Percentiles rank a stretch among this genome's conserved stretches.
Conservation (phyloP, 176 grass and related monocot species). For the Triticum turgidum region DNA sequence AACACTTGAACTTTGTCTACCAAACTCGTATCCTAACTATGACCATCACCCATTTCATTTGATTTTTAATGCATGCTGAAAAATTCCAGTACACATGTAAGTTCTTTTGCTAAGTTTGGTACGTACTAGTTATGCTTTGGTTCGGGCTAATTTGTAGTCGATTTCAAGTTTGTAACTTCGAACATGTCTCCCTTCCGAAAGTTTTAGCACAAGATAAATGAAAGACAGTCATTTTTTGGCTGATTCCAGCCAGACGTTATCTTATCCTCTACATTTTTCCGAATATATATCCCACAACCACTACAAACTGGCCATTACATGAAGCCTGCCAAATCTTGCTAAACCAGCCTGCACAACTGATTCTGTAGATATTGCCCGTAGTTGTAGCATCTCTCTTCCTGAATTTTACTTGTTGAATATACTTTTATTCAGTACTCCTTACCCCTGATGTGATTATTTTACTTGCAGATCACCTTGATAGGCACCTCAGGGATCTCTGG, state of each 20-base stretch:
- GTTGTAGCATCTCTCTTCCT: no score
- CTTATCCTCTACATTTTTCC: not conserved
- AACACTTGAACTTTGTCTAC: not conserved
- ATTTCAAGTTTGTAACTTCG: not conserved
- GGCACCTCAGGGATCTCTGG: constrained; percentile 96
- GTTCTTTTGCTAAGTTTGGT: not conserved
- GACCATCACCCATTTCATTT: constrained; percentile 10
- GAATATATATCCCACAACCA: not conserved
- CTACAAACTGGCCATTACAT: not conserved
- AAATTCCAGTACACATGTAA: not conserved
- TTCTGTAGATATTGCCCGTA: no score
- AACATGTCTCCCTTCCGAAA: not conserved
- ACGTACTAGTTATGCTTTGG: not conserved
- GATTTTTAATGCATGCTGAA: not conserved
- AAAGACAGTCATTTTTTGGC: not conserved
- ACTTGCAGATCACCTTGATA: constrained; percentile 73
- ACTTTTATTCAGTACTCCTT: not conserved
- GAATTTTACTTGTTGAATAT: not conserved
- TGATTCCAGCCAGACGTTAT: not conserved
- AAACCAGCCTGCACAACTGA: no score
- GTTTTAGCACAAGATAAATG: not conserved
- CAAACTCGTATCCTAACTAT: constrained; percentile 5
- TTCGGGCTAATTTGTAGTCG: not conserved
- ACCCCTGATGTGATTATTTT: not conserved
- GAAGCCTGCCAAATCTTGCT: not conserved